Percentiles rank a stretch among this genome's conserved stretches.
Conservation (phyloP, 176 grass and related monocot species). For the Lolium rigidum region DNA sequence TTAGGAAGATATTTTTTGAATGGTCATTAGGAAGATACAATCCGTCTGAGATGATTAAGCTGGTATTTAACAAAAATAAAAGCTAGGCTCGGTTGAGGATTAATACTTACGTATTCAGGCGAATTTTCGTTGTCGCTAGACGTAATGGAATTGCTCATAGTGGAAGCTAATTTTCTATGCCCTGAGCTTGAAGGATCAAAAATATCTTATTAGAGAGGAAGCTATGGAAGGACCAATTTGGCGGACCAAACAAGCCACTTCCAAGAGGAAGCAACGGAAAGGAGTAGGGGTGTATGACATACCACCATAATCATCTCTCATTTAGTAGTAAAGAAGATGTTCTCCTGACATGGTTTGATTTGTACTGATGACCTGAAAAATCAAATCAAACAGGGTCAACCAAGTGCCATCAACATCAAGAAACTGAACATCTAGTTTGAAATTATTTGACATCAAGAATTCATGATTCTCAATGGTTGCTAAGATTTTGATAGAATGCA, state of each 20-base stretch:
- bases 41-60: slow-evolving; percentile 73
- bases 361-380: background rate
- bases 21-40: too few relatives aligned
- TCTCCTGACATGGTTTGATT: background rate
- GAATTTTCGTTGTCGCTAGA: too few relatives aligned
- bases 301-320: background rate
- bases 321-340: background rate
- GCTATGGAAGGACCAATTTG: too few relatives aligned
- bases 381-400: background rate
- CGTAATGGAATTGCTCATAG: too few relatives aligned
- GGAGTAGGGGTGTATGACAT: background rate
- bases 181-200: too few relatives aligned
- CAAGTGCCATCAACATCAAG: background rate
- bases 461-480: too few relatives aligned
- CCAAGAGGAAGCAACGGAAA: background rate
- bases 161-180: too few relatives aligned
- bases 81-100: too few relatives aligned
- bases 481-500: too few relatives aligned
- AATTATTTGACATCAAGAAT: too few relatives aligned
- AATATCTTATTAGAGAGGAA: too few relatives aligned
- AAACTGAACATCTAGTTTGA: background rate
- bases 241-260: background rate
- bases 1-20: slow-evolving; percentile 69
- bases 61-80: slow-evolving; percentile 98
- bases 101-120: too few relatives aligned